phyloP scores from a whole-genome alignment of 345 rosid genomes.

The Eucalyptus curtisii region DNA sequence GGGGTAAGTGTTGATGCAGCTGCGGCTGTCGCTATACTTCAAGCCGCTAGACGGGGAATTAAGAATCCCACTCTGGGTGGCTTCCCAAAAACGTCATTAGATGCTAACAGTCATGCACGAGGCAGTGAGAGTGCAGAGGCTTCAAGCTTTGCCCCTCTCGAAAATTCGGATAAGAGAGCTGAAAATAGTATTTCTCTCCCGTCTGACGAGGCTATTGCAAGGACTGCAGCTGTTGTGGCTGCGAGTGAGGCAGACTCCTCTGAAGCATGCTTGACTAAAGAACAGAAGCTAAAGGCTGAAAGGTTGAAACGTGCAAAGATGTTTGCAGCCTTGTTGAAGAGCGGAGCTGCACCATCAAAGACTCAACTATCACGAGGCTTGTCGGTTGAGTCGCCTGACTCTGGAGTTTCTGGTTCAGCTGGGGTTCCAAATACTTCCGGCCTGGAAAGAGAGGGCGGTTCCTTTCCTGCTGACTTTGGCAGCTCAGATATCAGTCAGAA shows the following conservation, averaged over 20 bases:
- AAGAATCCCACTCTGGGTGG: constrained; percentile 56
- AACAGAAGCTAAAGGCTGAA: constrained; percentile 86
- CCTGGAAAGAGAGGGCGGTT: constrained; percentile 45
- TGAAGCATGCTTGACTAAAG: constrained; percentile 50
- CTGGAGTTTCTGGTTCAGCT: constrained; percentile 32
- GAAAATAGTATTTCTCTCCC: constrained; percentile 15
- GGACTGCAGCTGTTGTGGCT: constrained; percentile 41
- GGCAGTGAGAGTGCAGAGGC: constrained; percentile 14
- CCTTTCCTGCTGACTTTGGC: constrained; percentile 18
- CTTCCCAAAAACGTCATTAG: constrained; percentile 22
- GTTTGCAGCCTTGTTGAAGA: constrained; percentile 75
- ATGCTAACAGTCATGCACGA: constrained; percentile 18
- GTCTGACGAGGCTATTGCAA: constrained; percentile 28
- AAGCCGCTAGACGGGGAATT: constrained; percentile 83
- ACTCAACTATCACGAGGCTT: constrained; percentile 25
- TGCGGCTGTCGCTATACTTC: constrained; percentile 90
- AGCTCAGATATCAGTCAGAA: constrained; percentile 11
- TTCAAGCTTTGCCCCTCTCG: background rate
- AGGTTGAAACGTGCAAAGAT: constrained; percentile 92
- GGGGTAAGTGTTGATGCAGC: constrained; percentile 61
- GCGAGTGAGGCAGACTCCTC: constrained; percentile 64
- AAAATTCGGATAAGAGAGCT: background rate
- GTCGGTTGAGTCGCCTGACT: constrained; percentile 46
- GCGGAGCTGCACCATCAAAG: constrained; percentile 37
- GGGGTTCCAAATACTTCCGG: constrained; percentile 1